Evolutionary conservation across 805 yeast genomes (phyloP), one percentile per base, ranked within the genome.

Genomic region (Ogataea pilisensis): DNA sequence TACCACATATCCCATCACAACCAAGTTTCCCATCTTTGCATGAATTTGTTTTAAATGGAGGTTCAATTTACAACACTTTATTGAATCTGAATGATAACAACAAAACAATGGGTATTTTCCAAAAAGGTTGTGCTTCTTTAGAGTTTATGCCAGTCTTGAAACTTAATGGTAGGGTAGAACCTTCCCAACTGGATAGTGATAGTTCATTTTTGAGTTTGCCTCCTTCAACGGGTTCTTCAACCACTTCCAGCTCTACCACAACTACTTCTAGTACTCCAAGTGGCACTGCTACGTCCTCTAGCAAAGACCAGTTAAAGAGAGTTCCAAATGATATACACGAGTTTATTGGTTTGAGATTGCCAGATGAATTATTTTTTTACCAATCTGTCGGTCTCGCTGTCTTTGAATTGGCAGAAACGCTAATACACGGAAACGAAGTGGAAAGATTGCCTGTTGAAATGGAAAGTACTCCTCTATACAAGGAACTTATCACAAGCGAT

Each of bases 291-390:
- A n/a, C 26, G 4, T 13, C 31, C 19, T 25, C 14, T 4, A 16
- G 19, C 16, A 53, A 47, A 11, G 55, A 46, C 6, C 51, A 44
- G 7, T 37, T 39, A 13, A 54, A 48, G 29, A 65, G 65, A 39
- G 64, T 83, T 35, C 97, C 98, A 3, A 76, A 78, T 45, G 95
- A 89, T 60, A 68, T 86, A 11, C 93, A 86, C 58, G 89, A 82
- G 34, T 75, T 89, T 35, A 72, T 93, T 36, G 88, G 95, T 8
- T 87, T 85, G 60, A 76, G 90, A 56, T 68, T 93, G 38, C 95
- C 97, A 2, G 85, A 87, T 39, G 98, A 90, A 63, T 71, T 84
- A 31, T 82, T 78, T 54, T 89, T 82, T 58, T 93, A 88, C 61
- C 78, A 78, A 56, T 82, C 95, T 1, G 61, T 84, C 43, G 98